phyloP scores from a whole-genome alignment of 2,329 filamentous ascomycete species.

The Aureobasidium subglaciale region DNA sequence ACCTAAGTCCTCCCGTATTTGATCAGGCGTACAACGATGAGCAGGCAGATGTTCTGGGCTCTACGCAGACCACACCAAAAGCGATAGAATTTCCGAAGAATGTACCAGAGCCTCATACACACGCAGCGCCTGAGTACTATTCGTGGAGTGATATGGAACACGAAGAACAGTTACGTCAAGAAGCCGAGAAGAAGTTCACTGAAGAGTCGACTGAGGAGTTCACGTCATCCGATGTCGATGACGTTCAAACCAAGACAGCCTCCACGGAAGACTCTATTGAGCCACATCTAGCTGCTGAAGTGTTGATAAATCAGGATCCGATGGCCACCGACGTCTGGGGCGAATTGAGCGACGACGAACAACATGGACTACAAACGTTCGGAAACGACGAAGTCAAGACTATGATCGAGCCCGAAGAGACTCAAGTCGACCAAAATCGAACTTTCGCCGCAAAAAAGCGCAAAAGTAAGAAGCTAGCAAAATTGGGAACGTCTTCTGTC shows the following conservation, averaged over 20 bases:
- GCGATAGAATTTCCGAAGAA: conserved; percentile 44
- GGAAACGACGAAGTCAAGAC: too few species aligned
- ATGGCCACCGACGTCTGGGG: conserved; percentile 15
- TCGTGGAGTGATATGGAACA: conserved; percentile 31
- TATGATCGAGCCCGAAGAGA: background rate
- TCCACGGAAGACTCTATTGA: background rate
- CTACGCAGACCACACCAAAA: conserved; percentile 62
- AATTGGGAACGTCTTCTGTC: conserved; percentile 23
- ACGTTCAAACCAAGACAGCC: background rate
- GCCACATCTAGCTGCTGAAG: background rate
- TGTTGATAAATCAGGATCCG: conserved; percentile 2
- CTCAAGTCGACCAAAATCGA: background rate
- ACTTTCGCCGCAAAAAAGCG: conserved; percentile 23
- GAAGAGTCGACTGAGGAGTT: background rate
- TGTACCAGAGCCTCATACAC: conserved; percentile 18
- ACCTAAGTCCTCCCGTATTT: background rate
- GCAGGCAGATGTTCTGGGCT: conserved; percentile 47
- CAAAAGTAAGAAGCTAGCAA: conserved; percentile 24
- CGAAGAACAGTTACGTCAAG: conserved; percentile 26
- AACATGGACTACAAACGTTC: too few species aligned
- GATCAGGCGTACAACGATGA: background rate
- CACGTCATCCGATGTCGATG: background rate
- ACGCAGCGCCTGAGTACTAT: conserved; percentile 29
- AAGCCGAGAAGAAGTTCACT: background rate
- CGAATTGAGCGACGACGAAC: conserved; percentile 3